These are phyloP conservation scores for Cnidoscolus chayamansa DNA, from an alignment of 441 rosid species.

Conservation along the genomic window DNA sequence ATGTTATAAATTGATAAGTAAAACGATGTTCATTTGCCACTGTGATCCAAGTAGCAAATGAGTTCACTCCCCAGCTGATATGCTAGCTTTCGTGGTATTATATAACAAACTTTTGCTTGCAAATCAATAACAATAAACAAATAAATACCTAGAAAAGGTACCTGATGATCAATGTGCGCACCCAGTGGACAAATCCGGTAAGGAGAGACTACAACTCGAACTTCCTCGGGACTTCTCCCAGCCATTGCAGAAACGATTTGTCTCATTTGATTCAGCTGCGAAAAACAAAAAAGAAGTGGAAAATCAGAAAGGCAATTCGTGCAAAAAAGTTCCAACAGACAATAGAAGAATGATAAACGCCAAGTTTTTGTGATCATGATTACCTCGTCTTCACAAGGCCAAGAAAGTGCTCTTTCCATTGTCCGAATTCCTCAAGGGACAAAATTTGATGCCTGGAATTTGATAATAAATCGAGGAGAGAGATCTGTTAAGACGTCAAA, in stretches of 20 bases:
- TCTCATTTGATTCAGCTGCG: constrained; percentile 50
- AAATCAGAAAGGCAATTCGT: background rate
- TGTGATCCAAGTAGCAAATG: too few relatives aligned
- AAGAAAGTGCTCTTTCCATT: constrained; percentile 16
- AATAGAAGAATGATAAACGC: background rate
- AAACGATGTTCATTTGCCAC: background rate
- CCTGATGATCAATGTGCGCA: constrained; percentile 98
- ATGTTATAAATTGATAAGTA: background rate
- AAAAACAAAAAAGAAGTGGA: background rate
- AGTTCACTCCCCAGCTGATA: too few relatives aligned
- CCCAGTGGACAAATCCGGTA: constrained; percentile 95
- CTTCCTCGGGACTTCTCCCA: constrained; percentile 50
- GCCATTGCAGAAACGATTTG: constrained; percentile 52
- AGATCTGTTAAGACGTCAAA: too few relatives aligned
- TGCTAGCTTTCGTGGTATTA: too few relatives aligned
- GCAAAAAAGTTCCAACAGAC: too few relatives aligned
- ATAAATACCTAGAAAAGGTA: background rate
- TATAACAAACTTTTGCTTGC: too few relatives aligned
- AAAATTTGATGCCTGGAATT: background rate
- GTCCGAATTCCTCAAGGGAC: background rate
- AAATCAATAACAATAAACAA: too few relatives aligned
- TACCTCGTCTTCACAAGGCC: constrained; percentile 31
- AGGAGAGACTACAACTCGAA: constrained; percentile 73
- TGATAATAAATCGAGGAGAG: too few relatives aligned
- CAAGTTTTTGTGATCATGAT: background rate